These are phyloP conservation scores for Stemphylium vesicarium DNA, from an alignment of 2,329 filamentous ascomycete genomes.

Conservation along the genomic window DNA sequence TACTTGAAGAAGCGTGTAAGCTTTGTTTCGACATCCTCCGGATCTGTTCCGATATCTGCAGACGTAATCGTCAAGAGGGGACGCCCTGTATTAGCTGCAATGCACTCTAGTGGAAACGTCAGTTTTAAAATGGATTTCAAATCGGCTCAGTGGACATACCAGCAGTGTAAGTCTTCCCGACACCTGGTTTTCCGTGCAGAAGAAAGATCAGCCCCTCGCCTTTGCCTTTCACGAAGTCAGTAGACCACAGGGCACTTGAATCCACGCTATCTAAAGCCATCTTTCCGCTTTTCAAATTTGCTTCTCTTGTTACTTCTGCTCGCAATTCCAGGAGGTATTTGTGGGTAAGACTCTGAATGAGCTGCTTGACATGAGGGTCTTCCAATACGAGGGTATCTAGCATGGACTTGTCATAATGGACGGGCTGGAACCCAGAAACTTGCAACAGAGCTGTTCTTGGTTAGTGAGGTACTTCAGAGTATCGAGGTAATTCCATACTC, in stretches of 20 bases:
- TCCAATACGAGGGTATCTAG: not conserved
- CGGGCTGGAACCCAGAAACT: not conserved
- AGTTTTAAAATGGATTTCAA: not conserved
- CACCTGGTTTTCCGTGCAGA: slow-evolving; percentile 30
- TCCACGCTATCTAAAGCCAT: not conserved
- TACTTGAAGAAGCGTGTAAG: slow-evolving; percentile 23
- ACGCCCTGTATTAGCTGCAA: slow-evolving; percentile 20
- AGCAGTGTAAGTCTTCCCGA: slow-evolving; percentile 35
- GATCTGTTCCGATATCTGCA: slow-evolving; percentile 25
- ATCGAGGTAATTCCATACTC: not conserved
- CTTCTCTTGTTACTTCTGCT: not conserved
- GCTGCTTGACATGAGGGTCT: not conserved
- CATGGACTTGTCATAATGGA: not conserved
- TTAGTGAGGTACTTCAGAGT: not conserved
- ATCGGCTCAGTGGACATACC: not conserved
- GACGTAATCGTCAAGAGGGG: slow-evolving; percentile 24
- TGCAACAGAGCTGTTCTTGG: not conserved
- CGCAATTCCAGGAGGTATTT: not conserved
- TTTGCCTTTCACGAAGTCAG: slow-evolving; percentile 22
- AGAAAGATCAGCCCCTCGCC: slow-evolving; percentile 31
- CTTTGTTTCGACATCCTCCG: slow-evolving; percentile 17
- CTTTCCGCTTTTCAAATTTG: not conserved
- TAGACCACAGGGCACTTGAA: not conserved
- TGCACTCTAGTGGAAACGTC: slow-evolving; percentile 6
- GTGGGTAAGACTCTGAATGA: not conserved